phyloP scores from a whole-genome alignment of 192 early-diverging fungal genomes.

The Coemansia sp. region DNA sequence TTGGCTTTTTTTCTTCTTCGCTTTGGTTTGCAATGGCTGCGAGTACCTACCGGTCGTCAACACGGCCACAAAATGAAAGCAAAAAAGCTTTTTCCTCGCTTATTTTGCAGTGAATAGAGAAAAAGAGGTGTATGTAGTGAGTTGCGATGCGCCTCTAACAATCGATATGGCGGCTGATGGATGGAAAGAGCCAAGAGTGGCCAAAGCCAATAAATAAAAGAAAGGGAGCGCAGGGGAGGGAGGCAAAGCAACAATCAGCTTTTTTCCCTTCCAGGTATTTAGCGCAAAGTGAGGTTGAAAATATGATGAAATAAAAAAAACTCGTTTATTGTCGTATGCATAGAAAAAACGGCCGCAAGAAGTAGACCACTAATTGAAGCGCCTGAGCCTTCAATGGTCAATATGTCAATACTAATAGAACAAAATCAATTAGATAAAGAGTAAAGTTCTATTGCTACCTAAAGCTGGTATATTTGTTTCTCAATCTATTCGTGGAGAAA shows the following conservation, averaged over 20 bases:
- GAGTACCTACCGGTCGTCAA: constrained; percentile 7
- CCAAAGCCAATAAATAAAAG: constrained; percentile 4
- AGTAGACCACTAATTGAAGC: too few species aligned
- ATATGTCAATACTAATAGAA: background rate
- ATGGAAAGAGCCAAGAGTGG: background rate
- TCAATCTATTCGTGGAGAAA: background rate
- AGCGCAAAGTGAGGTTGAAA: background rate
- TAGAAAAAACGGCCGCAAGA: background rate
- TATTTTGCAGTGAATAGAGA: constrained; percentile 3
- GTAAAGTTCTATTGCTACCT: background rate
- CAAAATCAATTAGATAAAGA: background rate
- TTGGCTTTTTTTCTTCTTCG: background rate
- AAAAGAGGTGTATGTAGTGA: constrained; percentile 1
- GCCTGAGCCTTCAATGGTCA: background rate
- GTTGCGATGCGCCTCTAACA: constrained; percentile 10
- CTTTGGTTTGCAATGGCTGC: background rate
- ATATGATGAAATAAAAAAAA: background rate
- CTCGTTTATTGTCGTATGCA: background rate
- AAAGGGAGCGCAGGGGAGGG: background rate
- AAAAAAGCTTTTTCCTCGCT: background rate
- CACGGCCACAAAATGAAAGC: constrained; percentile 2
- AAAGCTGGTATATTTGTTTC: background rate
- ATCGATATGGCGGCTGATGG: constrained; percentile 19
- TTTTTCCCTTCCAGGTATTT: background rate
- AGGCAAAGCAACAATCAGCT: background rate